These are phyloP conservation scores for Phytophthora constricta DNA, from an alignment of 352 stramenopile genomes.

Conservation along the genomic window DNA sequence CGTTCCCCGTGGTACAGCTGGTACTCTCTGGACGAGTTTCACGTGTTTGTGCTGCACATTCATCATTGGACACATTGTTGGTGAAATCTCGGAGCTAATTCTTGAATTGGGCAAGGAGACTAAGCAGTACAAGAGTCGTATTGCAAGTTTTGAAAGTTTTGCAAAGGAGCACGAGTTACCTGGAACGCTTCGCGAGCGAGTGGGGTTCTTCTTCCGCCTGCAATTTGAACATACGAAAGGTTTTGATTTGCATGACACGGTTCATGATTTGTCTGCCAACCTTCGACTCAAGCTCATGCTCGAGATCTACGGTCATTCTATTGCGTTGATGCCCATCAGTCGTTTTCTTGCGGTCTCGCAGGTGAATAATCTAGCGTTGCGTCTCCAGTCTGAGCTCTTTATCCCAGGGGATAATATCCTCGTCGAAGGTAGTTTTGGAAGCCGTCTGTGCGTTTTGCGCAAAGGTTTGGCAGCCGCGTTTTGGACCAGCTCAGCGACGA, in stretches of 20 bases:
- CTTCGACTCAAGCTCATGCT: constrained; percentile 78
- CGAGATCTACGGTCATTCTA: constrained; percentile 68
- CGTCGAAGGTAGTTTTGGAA: constrained; percentile 63
- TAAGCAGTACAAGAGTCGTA: constrained; percentile 71
- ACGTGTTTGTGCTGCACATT: constrained; percentile 77
- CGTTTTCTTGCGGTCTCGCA: constrained; percentile 63
- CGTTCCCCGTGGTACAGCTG: constrained; percentile 45
- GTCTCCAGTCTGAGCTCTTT: constrained; percentile 69
- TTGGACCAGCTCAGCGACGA: constrained; percentile 58
- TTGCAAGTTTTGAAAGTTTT: constrained; percentile 81
- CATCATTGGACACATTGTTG: constrained; percentile 77
- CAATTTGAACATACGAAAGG: constrained; percentile 65
- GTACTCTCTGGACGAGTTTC: constrained; percentile 63
- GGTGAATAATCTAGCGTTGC: constrained; percentile 70
- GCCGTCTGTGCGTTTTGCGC: constrained; percentile 60
- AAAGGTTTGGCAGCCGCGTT: constrained; percentile 62
- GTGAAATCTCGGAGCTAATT: constrained; percentile 78
- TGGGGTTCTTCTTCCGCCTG: constrained; percentile 64
- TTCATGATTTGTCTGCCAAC: constrained; percentile 72
- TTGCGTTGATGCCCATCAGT: constrained; percentile 59
- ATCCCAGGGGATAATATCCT: constrained; percentile 75
- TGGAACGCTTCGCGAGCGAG: constrained; percentile 52
- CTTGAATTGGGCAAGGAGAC: constrained; percentile 75
- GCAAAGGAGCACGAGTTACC: constrained; percentile 66
- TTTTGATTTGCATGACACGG: constrained; percentile 48